A percentile compares a stretch with the other conserved stretches of the same genome.
phyloP scores from a whole-genome alignment of 75 land plant species.

The Sequoiadendron giganteum region DNA sequence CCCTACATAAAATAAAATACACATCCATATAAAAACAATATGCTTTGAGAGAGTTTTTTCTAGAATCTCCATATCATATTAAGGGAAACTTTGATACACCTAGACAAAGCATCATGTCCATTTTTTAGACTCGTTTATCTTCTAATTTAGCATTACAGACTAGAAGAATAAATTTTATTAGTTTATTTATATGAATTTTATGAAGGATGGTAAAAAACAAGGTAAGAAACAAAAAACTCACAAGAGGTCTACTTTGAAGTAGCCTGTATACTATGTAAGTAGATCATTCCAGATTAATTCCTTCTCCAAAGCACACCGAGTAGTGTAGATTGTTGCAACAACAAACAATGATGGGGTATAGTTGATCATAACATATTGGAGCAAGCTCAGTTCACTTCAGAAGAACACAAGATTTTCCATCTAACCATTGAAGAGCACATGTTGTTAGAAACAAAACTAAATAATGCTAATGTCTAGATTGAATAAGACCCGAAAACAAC shows the following conservation, averaged over 20 bases:
- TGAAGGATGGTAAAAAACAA: not conserved
- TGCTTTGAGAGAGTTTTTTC: too few relatives aligned
- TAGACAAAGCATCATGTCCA: not conserved
- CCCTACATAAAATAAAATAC: slow-evolving; percentile 14
- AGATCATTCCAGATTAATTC: slow-evolving; percentile 61
- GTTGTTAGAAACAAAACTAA: not conserved
- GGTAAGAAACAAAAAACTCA: slow-evolving; percentile 17
- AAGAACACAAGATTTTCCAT: slow-evolving; percentile 64
- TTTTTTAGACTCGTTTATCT: not conserved
- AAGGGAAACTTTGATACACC: too few relatives aligned
- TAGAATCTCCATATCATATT: too few relatives aligned
- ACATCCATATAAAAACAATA: too few relatives aligned
- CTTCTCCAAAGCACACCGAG: slow-evolving; percentile 56
- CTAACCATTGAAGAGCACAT: slow-evolving; percentile 20
- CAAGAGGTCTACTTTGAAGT: slow-evolving; percentile 58
- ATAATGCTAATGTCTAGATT: too few relatives aligned
- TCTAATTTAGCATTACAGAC: not conserved
- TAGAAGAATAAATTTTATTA: not conserved
- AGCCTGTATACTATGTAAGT: slow-evolving; percentile 69
- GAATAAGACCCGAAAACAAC: too few relatives aligned
- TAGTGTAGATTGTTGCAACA: slow-evolving; percentile 78
- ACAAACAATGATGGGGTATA: slow-evolving; percentile 65
- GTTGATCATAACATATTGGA: slow-evolving; percentile 54
- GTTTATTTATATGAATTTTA: not conserved
- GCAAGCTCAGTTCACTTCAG: slow-evolving; percentile 68